Base-by-base conservation (phyloP, 2,329 filamentous ascomycete genomes). In the Sclerotinia nivalis region DNA sequence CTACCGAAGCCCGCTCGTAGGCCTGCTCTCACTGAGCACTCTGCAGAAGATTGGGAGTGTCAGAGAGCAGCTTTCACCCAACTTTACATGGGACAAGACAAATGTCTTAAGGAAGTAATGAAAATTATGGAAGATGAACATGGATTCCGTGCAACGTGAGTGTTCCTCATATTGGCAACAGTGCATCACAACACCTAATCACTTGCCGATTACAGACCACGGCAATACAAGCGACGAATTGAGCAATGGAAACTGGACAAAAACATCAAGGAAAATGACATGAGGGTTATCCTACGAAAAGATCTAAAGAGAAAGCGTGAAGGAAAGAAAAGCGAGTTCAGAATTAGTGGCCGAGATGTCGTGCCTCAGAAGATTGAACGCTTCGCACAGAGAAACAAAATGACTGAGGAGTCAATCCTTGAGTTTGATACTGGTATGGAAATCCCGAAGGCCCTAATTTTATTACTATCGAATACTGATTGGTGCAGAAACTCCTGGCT, bases 261-360 rank as follows among this genome's bases (percentile, higher is more conserved):
- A 3, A 58, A 58, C 12, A 58, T 58, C 12, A 58, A 58, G 55
- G 55, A 40, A 58, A 58, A 40, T 58, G 55, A 58, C 7, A 58
- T 40, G 55, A 58, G 31, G 34, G 22, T 40, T 7, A 58, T 58
- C 7, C 2, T 40, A 2, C 55, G 31, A 15, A 58, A 58, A 15
- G 31, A 58, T 34, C 13, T 40, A 20, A 58, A 58, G 34, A 58
- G 55, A 8, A 40, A 40, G 34, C 55, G 22, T 4, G 55, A 58
- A 37, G 55, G 55, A n/a, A 40, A 58, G 34, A n/a, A 13, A 3
- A 58, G 55, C 55, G 55, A 58, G 34, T 58, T 58, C 12, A 22
- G 34, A 1, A 58, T 58, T 4, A 40, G 22, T 58, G 55, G 31
- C 55, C 55, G 55, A 20, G 55, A 58, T 37, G 3, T 58, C 34